Evolutionary conservation across 768 basidiomycete genomes (phyloP).

Genomic region (Tylopilus cervinicoccineus): DNA sequence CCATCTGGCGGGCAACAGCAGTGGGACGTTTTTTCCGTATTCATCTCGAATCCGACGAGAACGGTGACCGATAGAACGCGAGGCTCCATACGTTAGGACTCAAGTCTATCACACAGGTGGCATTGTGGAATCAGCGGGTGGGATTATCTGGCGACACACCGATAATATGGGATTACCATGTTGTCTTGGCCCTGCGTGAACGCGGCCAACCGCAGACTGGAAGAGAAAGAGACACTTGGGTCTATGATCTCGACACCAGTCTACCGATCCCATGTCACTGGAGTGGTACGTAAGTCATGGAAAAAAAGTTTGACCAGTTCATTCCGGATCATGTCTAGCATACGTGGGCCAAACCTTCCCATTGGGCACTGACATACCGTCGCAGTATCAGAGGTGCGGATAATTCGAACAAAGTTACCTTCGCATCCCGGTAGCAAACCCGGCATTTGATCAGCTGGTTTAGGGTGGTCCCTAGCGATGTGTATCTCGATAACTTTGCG

Average conservation of each 20-base stretch:
- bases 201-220: slow-evolving; percentile 12
- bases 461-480: slow-evolving; percentile 51
- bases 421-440: slow-evolving; percentile 5
- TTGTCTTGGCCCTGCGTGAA: slow-evolving; percentile 51
- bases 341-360: slow-evolving; percentile 47
- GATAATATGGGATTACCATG: slow-evolving; percentile 77
- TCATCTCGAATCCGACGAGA: slow-evolving; percentile 61
- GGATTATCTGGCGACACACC: slow-evolving; percentile 31
- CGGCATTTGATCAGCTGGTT: slow-evolving; percentile 44
- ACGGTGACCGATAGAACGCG: slow-evolving; percentile 39
- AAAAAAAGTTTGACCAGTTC: slow-evolving; percentile 5
- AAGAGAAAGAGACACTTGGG: slow-evolving; percentile 39
- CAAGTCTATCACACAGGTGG: slow-evolving; percentile 42
- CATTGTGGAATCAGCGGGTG: slow-evolving; percentile 58
- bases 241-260: slow-evolving; percentile 66
- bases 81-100: background rate
- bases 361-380: slow-evolving; percentile 24
- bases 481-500: slow-evolving; percentile 58
- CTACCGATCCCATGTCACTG: slow-evolving; percentile 49
- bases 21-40: slow-evolving; percentile 55
- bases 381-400: slow-evolving; percentile 43
- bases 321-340: slow-evolving; percentile 32
- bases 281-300: slow-evolving; percentile 39
- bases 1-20: slow-evolving; percentile 21
- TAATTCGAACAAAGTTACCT: background rate